Evolutionary conservation across 345 rosid species (phyloP), one percentile per base, ranked within the genome.

Genomic region (Brassica juncea): DNA sequence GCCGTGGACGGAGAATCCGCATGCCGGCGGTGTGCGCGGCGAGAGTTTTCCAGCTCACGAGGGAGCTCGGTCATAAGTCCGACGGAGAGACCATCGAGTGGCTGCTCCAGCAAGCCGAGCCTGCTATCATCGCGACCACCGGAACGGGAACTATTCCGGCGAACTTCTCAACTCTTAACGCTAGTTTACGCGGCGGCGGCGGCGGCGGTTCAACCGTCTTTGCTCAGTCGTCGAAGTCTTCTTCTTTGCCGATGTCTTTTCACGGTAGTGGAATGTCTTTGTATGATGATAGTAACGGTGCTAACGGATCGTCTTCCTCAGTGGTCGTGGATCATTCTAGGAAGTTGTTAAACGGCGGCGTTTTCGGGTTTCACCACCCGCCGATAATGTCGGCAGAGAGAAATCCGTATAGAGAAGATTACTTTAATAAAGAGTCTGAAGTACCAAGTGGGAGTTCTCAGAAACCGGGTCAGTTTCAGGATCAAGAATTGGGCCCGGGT

Each of bases 71-170:
- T 21, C 94, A 92, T 62, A 92, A 92, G 81, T 90, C 97, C 25
- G 94, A 92, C 23, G 97, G 97, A 0, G 97, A 91, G 76, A 91
- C 97, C 23, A 88, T 91, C 23, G 94, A 91, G 79, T 91, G 97
- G 97, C 87, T 92, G 0, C 85, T 92, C 8, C 93, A 89, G 70
- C 94, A 92, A 72, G 97, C 97, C 0, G 97, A 90, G 82, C 93
- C 92, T 0, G 86, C 93, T 60, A 90, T 92, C 27, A 87, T 92
- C 64, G 88, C 90, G 0, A 80, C 93, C 49, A 92, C 97, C 0
- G 94, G 97, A 0, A 90, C 97, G 12, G 97, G 97, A 6, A 90
- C 97, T 1, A 89, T 92, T 30, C 97, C 97, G 16, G 97, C 97
- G 19, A 92, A 92, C 76, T 92, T 90, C 87, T 89, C 97, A 0